Base-by-base conservation (phyloP, 176 grass and related monocot genomes). In the Carex parvula region DNA sequence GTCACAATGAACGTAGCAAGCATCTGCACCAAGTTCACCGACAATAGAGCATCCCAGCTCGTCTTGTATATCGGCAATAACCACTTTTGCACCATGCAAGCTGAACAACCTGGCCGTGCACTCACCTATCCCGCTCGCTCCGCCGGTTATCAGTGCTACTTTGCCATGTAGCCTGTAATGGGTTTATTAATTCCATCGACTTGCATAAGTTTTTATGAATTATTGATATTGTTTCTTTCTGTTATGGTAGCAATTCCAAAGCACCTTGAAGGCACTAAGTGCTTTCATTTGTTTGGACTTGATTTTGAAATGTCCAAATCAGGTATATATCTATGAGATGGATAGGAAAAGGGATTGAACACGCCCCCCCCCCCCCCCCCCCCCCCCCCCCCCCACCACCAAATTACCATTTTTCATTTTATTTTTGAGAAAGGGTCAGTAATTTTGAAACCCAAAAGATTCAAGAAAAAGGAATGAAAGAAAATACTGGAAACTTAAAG, bases 1-100 rank as follows among this genome's bases (percentile, higher is more conserved):
- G 35, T 88, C 81, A 26, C 86, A 88, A 73, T 79, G 86, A 64
- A 84, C 3, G 58, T 76, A 88, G 17, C 80, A 79, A 8, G 69
- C 80, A 54, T 52, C 70, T 20, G 6, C 16, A 63, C 81, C 87
- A n/a, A 84, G 71, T 11, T 57, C 17, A 7, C 32, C 8, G 63
- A 74, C 79, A 61, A 88, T 1, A 1, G 87, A 58, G 1, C 41
- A 21, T 14, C 87, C 87, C 10, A 85, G 82, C 1, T 81, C 54
- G 52, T 88, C 74, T 17, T 88, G 87, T 64, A 85, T 24, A 58
- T 88, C 87, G 0, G 87, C 87, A n/a, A 88, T 21, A 41, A 85
- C 53, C 3, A 88, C 74, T 32, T 85, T 88, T 15, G 87, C 87
- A n/a, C 37, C 37, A 39, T 88, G 87, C 9, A 30, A 79, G 62